Conservation (phyloP, 345 rosid species). For the Nasturtium officinale region DNA sequence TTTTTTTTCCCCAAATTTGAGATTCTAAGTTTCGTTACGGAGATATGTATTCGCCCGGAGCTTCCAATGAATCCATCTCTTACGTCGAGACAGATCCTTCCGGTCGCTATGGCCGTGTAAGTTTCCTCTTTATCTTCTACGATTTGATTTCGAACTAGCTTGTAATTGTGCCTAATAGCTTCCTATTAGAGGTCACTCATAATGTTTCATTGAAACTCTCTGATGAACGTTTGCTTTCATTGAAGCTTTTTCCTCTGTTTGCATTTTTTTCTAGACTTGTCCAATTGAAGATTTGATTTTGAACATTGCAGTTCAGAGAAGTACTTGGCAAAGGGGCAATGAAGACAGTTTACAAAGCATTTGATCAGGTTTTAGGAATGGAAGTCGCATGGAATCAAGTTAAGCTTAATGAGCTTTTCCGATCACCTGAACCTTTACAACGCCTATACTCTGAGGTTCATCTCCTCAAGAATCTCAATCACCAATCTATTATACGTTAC, state of each 20-base stretch:
- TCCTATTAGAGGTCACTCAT: too few relatives aligned
- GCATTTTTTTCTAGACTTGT: too few relatives aligned
- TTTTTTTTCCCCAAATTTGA: background rate
- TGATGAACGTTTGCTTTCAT: conserved; percentile 1
- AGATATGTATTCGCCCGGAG: conserved; percentile 48
- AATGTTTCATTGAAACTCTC: background rate
- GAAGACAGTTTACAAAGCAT: conserved; percentile 94
- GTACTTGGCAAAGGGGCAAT: conserved; percentile 91
- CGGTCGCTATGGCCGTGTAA: conserved; percentile 90
- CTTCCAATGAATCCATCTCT: conserved; percentile 25
- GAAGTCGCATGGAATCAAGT: conserved; percentile 99
- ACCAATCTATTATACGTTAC: conserved; percentile 74
- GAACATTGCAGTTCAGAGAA: conserved; percentile 60
- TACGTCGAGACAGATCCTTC: conserved; percentile 89
- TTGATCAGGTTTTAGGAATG: conserved; percentile 79
- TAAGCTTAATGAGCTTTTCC: conserved; percentile 67
- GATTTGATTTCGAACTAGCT: conserved; percentile 20
- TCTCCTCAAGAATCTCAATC: conserved; percentile 76
- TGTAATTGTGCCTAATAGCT: background rate
- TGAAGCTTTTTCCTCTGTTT: conserved; percentile 19
- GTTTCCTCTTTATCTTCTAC: conserved; percentile 33
- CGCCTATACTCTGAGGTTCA: conserved; percentile 92
- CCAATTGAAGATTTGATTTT: background rate
- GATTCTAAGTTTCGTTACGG: conserved; percentile 32
- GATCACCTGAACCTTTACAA: conserved; percentile 78